A percentile compares a stretch with the other conserved stretches of the same genome.
These are phyloP conservation scores for Corynascus novoguineensis DNA, from an alignment of 495 filamentous ascomycete species.

Conservation along the genomic window DNA sequence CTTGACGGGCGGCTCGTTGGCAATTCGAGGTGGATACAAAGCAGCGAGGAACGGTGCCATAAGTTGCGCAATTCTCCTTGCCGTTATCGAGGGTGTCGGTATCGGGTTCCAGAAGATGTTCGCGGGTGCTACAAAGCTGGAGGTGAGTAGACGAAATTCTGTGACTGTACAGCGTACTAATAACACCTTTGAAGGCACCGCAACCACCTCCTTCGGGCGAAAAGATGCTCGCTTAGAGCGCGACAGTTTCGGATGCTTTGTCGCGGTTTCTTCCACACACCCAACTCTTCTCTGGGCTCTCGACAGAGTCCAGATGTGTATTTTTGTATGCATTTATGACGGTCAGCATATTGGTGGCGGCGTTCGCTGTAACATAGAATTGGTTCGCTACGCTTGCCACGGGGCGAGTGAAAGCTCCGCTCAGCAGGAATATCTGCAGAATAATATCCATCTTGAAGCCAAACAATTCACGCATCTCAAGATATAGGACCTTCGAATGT, in stretches of 20 bases:
- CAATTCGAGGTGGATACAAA: slow-evolving; percentile 81
- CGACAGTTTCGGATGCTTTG: neutral
- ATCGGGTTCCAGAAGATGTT: slow-evolving; percentile 97
- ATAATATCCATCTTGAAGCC: slow-evolving; percentile 26
- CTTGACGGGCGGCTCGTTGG: slow-evolving; percentile 90
- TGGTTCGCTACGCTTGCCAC: slow-evolving; percentile 26
- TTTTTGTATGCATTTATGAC: slow-evolving; percentile 33
- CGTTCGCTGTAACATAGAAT: slow-evolving; percentile 41
- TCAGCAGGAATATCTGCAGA: slow-evolving; percentile 20
- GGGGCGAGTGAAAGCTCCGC: slow-evolving; percentile 17
- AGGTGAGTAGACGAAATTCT: slow-evolving; percentile 44
- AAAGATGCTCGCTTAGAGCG: slow-evolving; percentile 33
- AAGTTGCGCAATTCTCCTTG: slow-evolving; percentile 86
- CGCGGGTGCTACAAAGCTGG: slow-evolving; percentile 82
- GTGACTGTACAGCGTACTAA: neutral
- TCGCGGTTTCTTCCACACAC: slow-evolving; percentile 22
- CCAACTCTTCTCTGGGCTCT: slow-evolving; percentile 36
- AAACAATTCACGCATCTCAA: neutral
- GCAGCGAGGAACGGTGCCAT: slow-evolving; percentile 92
- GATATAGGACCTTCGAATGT: neutral
- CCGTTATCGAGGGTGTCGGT: slow-evolving; percentile 94
- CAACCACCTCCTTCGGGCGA: slow-evolving; percentile 35
- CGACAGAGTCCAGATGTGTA: slow-evolving; percentile 24
- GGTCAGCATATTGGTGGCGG: slow-evolving; percentile 33
- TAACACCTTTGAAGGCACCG: slow-evolving; percentile 27